Evolutionary conservation across 2,329 filamentous ascomycete species (phyloP).

Genomic region (Eurotiales sp.): DNA sequence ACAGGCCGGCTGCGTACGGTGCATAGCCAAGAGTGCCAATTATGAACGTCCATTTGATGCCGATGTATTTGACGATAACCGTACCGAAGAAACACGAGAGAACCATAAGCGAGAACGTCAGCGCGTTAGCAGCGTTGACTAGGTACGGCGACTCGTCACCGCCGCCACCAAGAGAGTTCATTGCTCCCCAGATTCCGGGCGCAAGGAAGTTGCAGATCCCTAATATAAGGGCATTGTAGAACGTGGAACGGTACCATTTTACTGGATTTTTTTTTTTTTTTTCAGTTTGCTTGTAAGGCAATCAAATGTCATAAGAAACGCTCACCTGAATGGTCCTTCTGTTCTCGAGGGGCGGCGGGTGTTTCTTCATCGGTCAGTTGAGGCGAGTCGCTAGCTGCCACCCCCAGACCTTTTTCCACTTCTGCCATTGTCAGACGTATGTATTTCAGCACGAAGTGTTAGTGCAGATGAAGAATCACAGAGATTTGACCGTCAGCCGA

Average conservation of each 20-base stretch:
- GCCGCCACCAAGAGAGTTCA: conserved; percentile 70
- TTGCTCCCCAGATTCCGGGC: conserved; percentile 68
- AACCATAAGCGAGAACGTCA: conserved; percentile 71
- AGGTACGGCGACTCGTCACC: conserved; percentile 62
- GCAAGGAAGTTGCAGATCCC: conserved; percentile 68
- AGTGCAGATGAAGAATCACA: too few species aligned
- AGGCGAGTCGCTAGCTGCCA: background rate
- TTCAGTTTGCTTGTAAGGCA: too few species aligned
- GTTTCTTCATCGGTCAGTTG: background rate
- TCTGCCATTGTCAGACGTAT: background rate
- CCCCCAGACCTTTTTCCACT: background rate
- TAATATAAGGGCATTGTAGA: conserved; percentile 69
- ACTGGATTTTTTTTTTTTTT: too few species aligned
- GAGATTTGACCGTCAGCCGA: background rate
- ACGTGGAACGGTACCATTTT: conserved; percentile 68
- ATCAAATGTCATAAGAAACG: too few species aligned
- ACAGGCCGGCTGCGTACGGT: conserved; percentile 66
- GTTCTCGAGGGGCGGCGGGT: background rate
- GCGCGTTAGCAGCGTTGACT: conserved; percentile 66
- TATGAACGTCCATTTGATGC: conserved; percentile 68
- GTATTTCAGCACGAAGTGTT: too few species aligned
- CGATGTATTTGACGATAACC: conserved; percentile 62
- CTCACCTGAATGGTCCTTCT: conserved; percentile 11
- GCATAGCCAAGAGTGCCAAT: conserved; percentile 70
- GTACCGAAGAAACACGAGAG: conserved; percentile 65